Percentiles rank a stretch among this genome's conserved stretches.
Evolutionary conservation across 2,329 filamentous ascomycete species (phyloP).

Genomic region (Xenosphaeropsis pyriputrescens): DNA sequence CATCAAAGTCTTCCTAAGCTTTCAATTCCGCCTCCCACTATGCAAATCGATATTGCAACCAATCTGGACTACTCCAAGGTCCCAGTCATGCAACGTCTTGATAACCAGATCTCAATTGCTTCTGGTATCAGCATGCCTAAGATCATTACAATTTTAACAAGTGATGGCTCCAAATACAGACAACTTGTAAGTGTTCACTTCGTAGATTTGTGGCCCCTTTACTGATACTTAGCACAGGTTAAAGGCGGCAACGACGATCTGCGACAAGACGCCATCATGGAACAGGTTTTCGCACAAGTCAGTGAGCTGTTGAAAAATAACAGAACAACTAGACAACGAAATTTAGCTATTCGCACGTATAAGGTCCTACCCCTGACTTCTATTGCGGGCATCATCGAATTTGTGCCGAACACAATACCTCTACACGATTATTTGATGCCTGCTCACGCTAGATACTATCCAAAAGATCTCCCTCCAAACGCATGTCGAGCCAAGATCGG

Average conservation of each 20-base stretch:
- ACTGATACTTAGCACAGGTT: conserved; percentile 31
- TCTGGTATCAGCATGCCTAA: conserved; percentile 88
- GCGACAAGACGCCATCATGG: conserved; percentile 96
- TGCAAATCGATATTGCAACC: conserved; percentile 63
- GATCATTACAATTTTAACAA: conserved; percentile 70
- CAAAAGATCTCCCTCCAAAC: conserved; percentile 63
- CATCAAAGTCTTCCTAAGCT: conserved; percentile 47
- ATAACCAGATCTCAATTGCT: conserved; percentile 68
- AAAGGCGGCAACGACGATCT: conserved; percentile 95
- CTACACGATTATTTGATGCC: conserved; percentile 87
- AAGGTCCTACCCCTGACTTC: conserved; percentile 85
- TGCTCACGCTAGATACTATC: conserved; percentile 76
- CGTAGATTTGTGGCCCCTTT: not conserved
- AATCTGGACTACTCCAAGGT: conserved; percentile 64
- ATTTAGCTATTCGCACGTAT: conserved; percentile 86
- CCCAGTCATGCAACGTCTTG: conserved; percentile 59
- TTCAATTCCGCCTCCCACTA: conserved; percentile 74
- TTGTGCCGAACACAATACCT: conserved; percentile 85
- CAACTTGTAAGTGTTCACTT: conserved; percentile 46
- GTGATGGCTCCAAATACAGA: conserved; percentile 67
- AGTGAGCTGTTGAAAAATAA: conserved; percentile 80
- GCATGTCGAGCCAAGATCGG: conserved; percentile 69
- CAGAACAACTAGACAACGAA: conserved; percentile 72
- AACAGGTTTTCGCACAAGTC: conserved; percentile 95
- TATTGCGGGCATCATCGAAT: conserved; percentile 85